phyloP scores from a whole-genome alignment of 768 basidiomycete species.

The Galerina marginata region DNA sequence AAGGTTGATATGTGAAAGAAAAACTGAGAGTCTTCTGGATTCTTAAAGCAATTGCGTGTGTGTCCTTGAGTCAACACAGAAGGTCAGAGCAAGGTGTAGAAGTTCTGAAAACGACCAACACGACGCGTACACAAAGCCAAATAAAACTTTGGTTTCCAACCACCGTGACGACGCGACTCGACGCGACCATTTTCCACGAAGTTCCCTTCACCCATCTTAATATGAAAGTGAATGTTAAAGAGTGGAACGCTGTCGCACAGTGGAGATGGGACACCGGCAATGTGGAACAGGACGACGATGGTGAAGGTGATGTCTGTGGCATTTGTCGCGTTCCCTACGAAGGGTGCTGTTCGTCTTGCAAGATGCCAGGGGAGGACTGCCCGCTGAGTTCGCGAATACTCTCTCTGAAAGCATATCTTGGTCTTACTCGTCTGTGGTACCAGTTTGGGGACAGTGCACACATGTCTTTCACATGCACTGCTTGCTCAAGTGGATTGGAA shows the following conservation, averaged over 20 bases:
- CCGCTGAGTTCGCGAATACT: constrained; percentile 25
- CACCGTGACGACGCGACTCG: too few relatives aligned
- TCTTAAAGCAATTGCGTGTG: too few relatives aligned
- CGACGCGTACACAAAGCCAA: too few relatives aligned
- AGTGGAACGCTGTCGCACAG: constrained; percentile 83
- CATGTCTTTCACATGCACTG: constrained; percentile 99
- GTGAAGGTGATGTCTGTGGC: constrained; percentile 72
- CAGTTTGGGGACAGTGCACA: constrained; percentile 97
- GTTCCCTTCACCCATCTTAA: too few relatives aligned
- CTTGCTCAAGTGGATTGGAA: constrained; percentile 94
- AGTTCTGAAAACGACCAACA: too few relatives aligned
- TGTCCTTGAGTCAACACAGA: too few relatives aligned
- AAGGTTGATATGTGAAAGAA: too few relatives aligned
- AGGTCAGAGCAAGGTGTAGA: too few relatives aligned
- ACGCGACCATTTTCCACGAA: too few relatives aligned
- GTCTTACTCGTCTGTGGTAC: not conserved
- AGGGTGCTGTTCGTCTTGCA: constrained; percentile 94
- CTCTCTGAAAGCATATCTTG: not conserved
- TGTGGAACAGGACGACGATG: constrained; percentile 44
- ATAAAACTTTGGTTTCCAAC: too few relatives aligned
- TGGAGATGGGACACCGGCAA: constrained; percentile 44
- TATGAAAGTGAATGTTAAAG: constrained; percentile 43
- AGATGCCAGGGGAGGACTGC: constrained; percentile 88
- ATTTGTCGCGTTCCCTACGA: constrained; percentile 94
- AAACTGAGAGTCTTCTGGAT: too few relatives aligned